Base-by-base conservation (phyloP, 192 early-diverging fungal genomes). In the Kickxella alabastrina region DNA sequence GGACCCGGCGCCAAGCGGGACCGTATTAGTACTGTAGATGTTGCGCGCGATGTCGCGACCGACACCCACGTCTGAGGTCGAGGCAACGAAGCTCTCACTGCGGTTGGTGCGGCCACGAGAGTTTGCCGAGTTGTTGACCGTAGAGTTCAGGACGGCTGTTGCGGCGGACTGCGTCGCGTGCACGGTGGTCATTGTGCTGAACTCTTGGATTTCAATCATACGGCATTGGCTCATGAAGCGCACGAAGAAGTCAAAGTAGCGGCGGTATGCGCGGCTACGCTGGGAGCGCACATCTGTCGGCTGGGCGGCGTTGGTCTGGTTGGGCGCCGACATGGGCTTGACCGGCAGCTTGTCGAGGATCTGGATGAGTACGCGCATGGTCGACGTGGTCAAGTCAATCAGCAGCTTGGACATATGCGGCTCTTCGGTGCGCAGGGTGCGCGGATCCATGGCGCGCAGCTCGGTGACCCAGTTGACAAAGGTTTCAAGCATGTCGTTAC, bases 191-290 rank as follows among this genome's bases (percentile, higher is more conserved):
- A 77, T 77, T 47, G 68, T 77, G 59, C 68, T 71, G 34, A 71
- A 71, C 52, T 69, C 68, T 31, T 77, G 72, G 40, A 75, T 75
- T 57, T 75, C 72, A 19, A 75, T 54, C 72, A 75, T 77, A 41
- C 74, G 68, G 68, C 67, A 71, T 52, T 77, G 74, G 58, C 68
- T 77, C 68, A 77, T 77, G 21, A 77, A 71, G 42, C 74, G 67
- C 62, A 77, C 68, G 54, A 77, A 77, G 56, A 77, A 77, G 52
- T 77, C 74, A 67, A 71, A 77, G 59, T 77, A 77, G 14, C 74
- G 57, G 40, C 68, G 67, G 51, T 67, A 77, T 0, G 68, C 68
- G 24, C 68, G 67, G 51, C 52, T 54, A 13, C 74, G 62, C 52
- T 62, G 57, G 36, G 68, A 59, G 12, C 74, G 67, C 34, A 77